Base-by-base conservation (phyloP, 495 filamentous ascomycete species). In the Penicillium flavigenum region DNA sequence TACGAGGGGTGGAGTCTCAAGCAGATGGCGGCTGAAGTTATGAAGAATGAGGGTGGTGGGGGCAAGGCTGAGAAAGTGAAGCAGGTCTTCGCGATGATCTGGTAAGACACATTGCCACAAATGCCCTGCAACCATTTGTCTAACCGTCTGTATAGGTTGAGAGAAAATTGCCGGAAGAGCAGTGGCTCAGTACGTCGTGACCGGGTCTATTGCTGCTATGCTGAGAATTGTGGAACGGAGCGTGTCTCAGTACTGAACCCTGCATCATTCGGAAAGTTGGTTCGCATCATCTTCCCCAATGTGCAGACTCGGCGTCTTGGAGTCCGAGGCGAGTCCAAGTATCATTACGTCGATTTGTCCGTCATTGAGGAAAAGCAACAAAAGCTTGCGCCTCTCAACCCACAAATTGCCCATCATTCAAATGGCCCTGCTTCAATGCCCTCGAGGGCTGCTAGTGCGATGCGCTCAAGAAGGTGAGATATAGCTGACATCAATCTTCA, bases 71-170 rank as follows among this genome's bases (percentile, higher is more conserved):
- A 98, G 70, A 88, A 95, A 69, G 89, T 92, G 42, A 92, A 96
- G 58, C 94, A 98, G 76, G 86, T 98, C 24, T 97, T 97, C 70
- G 94, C 94, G 14, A 96, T 98, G 90, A 85, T 96, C 56, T 98
- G 94, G 94, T 97, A 84, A 67, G 75, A 8, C 42, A 50, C 9
- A 29, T 12, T 9, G n/a, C 3, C 4, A 10, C 12, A 16, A 32
- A 34, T 7, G 2, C 14, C 12, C 12, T 55, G 17, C n/a, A 14
- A n/a, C 17, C n/a, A n/a, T 31, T 34, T 19, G 4, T 31, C 31
- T 16, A 45, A 56, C 32, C 17, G 3, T 41, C 1, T 56, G 7
- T 4, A 14, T 67, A 96, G 93, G 93, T 79, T 98, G 64, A 88
- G 86, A 67, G 79, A 85, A 54, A 88, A 89, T 11, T 97, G 94